Percentiles rank a stretch among this genome's conserved stretches.
phyloP scores from a whole-genome alignment of 495 filamentous ascomycete species.

The Parathielavia appendiculata region DNA sequence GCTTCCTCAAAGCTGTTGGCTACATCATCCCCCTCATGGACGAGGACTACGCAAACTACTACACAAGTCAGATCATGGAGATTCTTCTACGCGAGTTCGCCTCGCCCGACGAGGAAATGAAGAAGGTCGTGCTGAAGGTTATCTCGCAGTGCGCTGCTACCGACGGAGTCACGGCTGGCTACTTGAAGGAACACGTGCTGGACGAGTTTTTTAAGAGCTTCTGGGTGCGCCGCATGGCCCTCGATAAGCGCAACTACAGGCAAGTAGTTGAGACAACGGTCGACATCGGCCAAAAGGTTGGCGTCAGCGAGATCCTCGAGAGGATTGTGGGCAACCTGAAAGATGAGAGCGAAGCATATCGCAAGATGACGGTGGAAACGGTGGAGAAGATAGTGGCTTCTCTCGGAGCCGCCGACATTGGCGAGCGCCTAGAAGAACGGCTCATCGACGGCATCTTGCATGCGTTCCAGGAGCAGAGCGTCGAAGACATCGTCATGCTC shows the following conservation, averaged over 20 bases:
- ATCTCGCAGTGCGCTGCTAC: constrained; percentile 95
- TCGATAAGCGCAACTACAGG: constrained; percentile 94
- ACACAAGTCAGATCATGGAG: constrained; percentile 98
- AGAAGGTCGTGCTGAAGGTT: constrained; percentile 97
- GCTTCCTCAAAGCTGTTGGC: constrained; percentile 95
- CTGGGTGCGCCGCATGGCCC: constrained; percentile 94
- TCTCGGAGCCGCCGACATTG: constrained; percentile 89
- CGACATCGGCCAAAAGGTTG: constrained; percentile 94
- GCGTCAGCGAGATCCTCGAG: constrained; percentile 90
- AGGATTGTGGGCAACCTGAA: constrained; percentile 91
- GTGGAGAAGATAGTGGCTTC: constrained; percentile 92
- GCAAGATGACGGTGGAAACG: constrained; percentile 98
- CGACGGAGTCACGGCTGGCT: constrained; percentile 87
- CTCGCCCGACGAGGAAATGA: constrained; percentile 99
- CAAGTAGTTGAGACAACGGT: constrained; percentile 98
- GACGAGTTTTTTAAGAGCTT: constrained; percentile 98
- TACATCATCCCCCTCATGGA: constrained; percentile 99
- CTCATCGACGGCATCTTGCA: constrained; percentile 95
- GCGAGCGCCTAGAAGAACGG: constrained; percentile 83
- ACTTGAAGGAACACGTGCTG: constrained; percentile 91
- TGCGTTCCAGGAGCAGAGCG: constrained; percentile 96
- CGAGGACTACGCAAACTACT: constrained; percentile 99
- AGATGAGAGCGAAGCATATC: constrained; percentile 95
- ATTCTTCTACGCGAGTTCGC: constrained; percentile 93
- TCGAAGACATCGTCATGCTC: constrained; percentile 91